These are phyloP conservation scores for Nitzschia sp. DNA, from an alignment of 108 stramenopile genomes.

Conservation along the genomic window DNA sequence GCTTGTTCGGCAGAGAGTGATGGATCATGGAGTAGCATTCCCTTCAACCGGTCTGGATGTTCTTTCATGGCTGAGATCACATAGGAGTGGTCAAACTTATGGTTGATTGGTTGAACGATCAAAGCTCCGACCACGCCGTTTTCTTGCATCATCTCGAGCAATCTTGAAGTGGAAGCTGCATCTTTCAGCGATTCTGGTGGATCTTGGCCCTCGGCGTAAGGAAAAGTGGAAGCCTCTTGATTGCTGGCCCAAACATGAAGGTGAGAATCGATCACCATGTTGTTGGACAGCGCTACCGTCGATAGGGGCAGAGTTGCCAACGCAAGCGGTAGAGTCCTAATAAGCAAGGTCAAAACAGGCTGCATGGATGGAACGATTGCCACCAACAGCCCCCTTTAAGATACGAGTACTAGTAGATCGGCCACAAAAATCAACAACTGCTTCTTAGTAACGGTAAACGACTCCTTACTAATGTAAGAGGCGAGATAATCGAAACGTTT, in stretches of 20 bases:
- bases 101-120: slow-evolving; percentile 90
- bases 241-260: slow-evolving; percentile 83
- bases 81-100: slow-evolving; percentile 89
- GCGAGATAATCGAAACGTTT: too few species aligned
- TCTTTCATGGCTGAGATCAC: slow-evolving; percentile 61
- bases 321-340: background rate
- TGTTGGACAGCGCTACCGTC: slow-evolving; percentile 18
- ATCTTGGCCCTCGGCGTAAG: slow-evolving; percentile 59
- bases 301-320: background rate
- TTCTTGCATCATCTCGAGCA: slow-evolving; percentile 67
- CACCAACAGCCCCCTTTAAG: too few species aligned
- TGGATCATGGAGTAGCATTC: slow-evolving; percentile 85
- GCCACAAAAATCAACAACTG: too few species aligned
- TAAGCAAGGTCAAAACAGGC: background rate
- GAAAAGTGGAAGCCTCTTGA: slow-evolving; percentile 51
- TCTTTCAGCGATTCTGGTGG: slow-evolving; percentile 65
- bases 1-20: slow-evolving; percentile 59
- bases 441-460: too few species aligned
- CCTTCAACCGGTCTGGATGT: slow-evolving; percentile 79
- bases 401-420: too few species aligned
- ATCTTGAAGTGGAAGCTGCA: slow-evolving; percentile 41
- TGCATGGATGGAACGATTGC: background rate
- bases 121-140: slow-evolving; percentile 82
- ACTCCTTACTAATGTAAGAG: too few species aligned
- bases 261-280: slow-evolving; percentile 72